Evolutionary conservation across 148 eudicot species (phyloP), one percentile per base, ranked within the genome.

Genomic region (Rhododendron molle): DNA sequence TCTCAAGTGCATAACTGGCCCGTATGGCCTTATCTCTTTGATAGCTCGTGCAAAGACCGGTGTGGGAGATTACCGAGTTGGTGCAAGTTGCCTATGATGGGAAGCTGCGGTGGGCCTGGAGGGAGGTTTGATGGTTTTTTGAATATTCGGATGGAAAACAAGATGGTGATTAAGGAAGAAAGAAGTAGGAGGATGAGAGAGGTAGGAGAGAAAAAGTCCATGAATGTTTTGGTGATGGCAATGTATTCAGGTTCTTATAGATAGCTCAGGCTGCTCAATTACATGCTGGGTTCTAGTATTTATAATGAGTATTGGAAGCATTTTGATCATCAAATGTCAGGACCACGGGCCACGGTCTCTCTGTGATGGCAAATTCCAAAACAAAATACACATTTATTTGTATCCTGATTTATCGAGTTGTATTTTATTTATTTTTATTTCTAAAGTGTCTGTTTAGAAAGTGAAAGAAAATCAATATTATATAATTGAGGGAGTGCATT

Each of bases 41-140:
- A 77, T 20, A 77, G 28, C 80, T 77, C 50, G 43, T 38, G 43
- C 21, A 77, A 38, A 16, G 80, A 40, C 8, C 15, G 52, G 49
- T 77, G 52, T 15, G 80, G n/a, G 26, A 77, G 46, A 9, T 21
- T 2, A 16, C 80, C 52, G n/a, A 77, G n/a, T 40, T 77, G 52
- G 80, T 77, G 80, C 43, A 77, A 20, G 49, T 77, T 77, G 80
- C 77, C 77, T 36, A 32, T 32, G 77, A 73, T 12, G 1, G 77
- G 77, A 73, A 73, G 77, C 77, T 2, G 40, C 7, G 77, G 77
- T 16, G 77, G 77, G 18, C 40, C 36, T 0, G 77, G 77, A 73
- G 77, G 77, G 77, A 73, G 77, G 77, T 73, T 73, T n/a, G 77
- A 12, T 73, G 77, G 77, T 13, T 30, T 73, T 7, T 73, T 73